Evolutionary conservation across 139 green algal genomes (phyloP), one percentile per base, ranked within the genome.

Genomic region (Chlorella sp.): DNA sequence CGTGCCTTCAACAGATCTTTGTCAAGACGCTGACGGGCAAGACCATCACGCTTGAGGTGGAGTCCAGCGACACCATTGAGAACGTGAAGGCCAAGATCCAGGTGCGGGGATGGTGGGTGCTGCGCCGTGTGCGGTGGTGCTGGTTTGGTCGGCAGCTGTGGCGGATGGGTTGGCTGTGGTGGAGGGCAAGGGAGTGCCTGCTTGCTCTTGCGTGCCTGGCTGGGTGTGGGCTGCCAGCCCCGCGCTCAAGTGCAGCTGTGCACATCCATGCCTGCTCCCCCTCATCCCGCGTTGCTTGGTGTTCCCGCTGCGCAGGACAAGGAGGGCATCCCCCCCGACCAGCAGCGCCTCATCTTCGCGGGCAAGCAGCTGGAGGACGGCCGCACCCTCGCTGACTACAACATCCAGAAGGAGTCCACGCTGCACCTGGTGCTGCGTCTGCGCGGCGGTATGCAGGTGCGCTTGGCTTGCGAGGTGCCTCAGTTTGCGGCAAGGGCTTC

Each of bases 281-380:
- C 46, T 19, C 11, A 11, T 11, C 46, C 46, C 46, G 46, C 46
- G 8, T 11, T 54, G 51, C 51, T 16, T 16, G 51, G 2, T 28
- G 0, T 40, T 40, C 41, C 20, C 69, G 14, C 40, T 1, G 9
- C 16, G 28, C 72, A 78, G 72, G 67, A 73, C 67, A 73, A 73
- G 67, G 67, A 73, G 67, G 93, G 95, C 69, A 98, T 99, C 78
- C 96, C 96, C 40, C 96, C 96, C 68, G 96, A 99, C 91, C 96
- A 98, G 94, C 96, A 99, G 93, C 94, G 96, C 64, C 93, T 99
- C 73, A 99, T 99, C 85, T 99, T 98, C 73, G 96, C 96, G 17
- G 96, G 96, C 89, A 99, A 99, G 94, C 96, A 99, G 95, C 94
- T 99, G 83, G 96, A 99, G 91, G 96, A 99, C 83, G 96, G 96